Conservation (phyloP, 805 yeast species). For the Candida piceae region DNA sequence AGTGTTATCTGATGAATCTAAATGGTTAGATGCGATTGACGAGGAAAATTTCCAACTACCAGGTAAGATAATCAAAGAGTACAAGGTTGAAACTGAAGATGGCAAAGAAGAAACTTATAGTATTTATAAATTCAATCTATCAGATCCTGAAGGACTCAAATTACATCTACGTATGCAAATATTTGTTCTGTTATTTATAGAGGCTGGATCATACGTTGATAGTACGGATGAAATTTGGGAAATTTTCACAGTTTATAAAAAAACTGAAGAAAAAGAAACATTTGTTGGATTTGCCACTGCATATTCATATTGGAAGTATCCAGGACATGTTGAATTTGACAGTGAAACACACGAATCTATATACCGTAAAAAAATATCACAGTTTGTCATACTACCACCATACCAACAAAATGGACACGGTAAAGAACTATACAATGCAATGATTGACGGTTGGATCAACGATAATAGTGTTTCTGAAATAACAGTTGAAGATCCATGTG, state of each 20-base stretch:
- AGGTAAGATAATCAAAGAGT: conserved; percentile 30
- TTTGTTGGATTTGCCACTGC: conserved; percentile 80
- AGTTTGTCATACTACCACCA: conserved; percentile 80
- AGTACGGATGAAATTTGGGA: conserved; percentile 76
- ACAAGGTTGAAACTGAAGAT: conserved; percentile 14
- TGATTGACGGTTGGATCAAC: conserved; percentile 51
- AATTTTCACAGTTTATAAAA: conserved; percentile 49
- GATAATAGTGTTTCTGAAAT: conserved; percentile 59
- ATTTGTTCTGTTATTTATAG: conserved; percentile 78
- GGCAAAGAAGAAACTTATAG: conserved; percentile 37
- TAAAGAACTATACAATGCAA: conserved; percentile 49
- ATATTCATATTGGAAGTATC: conserved; percentile 78
- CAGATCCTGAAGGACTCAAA: conserved; percentile 38
- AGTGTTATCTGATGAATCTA: conserved; percentile 54
- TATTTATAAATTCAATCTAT: conserved; percentile 46
- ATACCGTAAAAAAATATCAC: conserved; percentile 75
- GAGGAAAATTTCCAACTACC: conserved; percentile 37
- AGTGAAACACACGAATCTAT: conserved; percentile 19
- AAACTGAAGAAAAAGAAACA: conserved; percentile 28
- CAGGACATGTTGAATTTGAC: conserved; percentile 47
- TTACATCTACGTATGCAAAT: conserved; percentile 71
- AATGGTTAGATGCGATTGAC: conserved; percentile 58
- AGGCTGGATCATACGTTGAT: conserved; percentile 90
- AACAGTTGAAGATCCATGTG: conserved; percentile 93
- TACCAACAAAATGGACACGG: conserved; percentile 77